These are phyloP conservation scores for Calcarisporium arbuscula DNA, from an alignment of 2,329 filamentous ascomycete genomes.

Conservation along the genomic window DNA sequence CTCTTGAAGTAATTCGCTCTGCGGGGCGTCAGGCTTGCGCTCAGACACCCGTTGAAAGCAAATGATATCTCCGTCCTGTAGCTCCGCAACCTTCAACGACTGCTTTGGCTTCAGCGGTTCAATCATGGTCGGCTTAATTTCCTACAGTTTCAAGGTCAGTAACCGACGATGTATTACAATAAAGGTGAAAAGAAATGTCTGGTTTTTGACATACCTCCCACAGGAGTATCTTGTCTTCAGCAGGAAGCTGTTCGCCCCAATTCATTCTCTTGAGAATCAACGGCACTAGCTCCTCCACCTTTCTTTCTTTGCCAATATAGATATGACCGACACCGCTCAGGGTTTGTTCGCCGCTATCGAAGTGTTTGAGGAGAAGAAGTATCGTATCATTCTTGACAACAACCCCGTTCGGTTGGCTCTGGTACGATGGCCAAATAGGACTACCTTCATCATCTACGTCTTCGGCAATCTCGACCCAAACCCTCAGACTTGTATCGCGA, in stretches of 20 bases:
- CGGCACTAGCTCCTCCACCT: slow-evolving; percentile 75
- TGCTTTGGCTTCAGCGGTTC: slow-evolving; percentile 88
- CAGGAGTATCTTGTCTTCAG: slow-evolving; percentile 57
- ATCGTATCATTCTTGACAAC: slow-evolving; percentile 58
- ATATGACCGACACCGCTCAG: slow-evolving; percentile 74
- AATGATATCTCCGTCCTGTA: slow-evolving; percentile 95
- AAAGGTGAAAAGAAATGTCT: not conserved
- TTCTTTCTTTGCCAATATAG: slow-evolving; percentile 83
- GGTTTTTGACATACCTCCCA: slow-evolving; percentile 55
- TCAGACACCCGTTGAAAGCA: slow-evolving; percentile 73
- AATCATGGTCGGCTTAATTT: slow-evolving; percentile 98
- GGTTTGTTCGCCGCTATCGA: slow-evolving; percentile 70
- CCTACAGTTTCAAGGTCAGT: slow-evolving; percentile 34
- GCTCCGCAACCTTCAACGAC: slow-evolving; percentile 82
- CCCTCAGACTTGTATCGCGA: slow-evolving; percentile 66
- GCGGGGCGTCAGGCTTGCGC: slow-evolving; percentile 32
- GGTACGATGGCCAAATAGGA: slow-evolving; percentile 63
- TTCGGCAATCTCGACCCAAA: slow-evolving; percentile 80
- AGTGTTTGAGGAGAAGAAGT: slow-evolving; percentile 87
- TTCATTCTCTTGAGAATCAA: slow-evolving; percentile 76
- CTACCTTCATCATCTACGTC: slow-evolving; percentile 62
- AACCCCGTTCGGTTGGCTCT: slow-evolving; percentile 49
- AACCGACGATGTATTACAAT: no score
- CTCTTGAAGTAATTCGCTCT: slow-evolving; percentile 20
- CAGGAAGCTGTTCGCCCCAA: slow-evolving; percentile 70